Evolutionary conservation across 768 basidiomycete genomes (phyloP).

Genomic region (Mycena vulgaris): DNA sequence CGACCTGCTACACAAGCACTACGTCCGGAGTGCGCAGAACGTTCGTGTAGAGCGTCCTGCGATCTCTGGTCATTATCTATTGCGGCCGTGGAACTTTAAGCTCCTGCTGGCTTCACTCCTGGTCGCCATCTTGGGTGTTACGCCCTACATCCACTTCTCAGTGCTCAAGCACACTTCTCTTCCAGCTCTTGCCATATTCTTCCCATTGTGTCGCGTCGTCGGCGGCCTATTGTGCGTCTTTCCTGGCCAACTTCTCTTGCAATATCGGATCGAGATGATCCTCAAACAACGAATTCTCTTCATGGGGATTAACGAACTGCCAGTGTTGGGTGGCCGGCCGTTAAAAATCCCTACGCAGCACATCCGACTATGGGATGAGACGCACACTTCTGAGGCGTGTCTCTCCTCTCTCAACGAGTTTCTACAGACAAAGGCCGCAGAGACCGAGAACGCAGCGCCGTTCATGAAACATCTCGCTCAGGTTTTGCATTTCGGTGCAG

Average conservation of each 20-base stretch:
- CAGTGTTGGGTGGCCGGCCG: neutral
- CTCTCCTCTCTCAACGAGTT: slow-evolving; percentile 7
- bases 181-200: neutral
- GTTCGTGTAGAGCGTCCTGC: neutral
- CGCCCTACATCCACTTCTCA: slow-evolving; percentile 5
- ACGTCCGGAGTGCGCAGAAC: neutral
- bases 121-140: neutral
- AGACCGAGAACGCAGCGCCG: neutral
- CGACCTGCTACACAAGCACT: neutral
- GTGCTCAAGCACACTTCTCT: slow-evolving; percentile 2
- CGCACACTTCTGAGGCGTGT: neutral
- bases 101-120: neutral
- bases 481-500: neutral
- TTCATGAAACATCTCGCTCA: neutral
- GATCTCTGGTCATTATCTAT: no score
- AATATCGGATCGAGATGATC: slow-evolving; percentile 17
- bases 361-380: neutral
- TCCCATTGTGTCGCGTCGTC: slow-evolving; percentile 11
- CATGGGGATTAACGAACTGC: slow-evolving; percentile 2
- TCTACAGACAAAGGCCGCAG: neutral
- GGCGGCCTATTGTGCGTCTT: slow-evolving; percentile 7
- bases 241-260: slow-evolving; percentile 11
- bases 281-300: slow-evolving; percentile 17
- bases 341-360: neutral
- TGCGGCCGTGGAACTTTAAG: slow-evolving; percentile 5